Evolutionary conservation across 495 filamentous ascomycete species (phyloP), one percentile per base, ranked within the genome.

Genomic region (Penicillium argentinense): DNA sequence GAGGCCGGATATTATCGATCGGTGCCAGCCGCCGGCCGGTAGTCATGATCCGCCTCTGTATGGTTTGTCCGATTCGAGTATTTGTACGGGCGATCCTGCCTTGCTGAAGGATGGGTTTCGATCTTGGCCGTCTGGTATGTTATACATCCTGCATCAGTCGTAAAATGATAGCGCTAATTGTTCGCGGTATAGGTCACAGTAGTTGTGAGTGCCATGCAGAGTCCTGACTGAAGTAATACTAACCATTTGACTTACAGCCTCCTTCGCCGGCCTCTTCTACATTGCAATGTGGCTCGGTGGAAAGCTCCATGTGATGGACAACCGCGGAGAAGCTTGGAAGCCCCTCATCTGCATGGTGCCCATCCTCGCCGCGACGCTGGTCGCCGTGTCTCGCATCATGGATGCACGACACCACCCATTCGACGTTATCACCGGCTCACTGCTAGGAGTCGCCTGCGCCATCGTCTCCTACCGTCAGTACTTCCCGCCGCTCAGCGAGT

Each of bases 391-490:
- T 24, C 76, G 79, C 18, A 81, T 81, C 39, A 81, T 89, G 75
- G 90, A 96, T 59, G 89, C 86, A 57, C 78, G 89, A 7, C 90
- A 96, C 54, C 89, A 95, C 67, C 87, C 85, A 9, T 95, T 96
- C 66, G 90, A 96, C 48, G 90, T 95, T 32, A 73, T 96, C 17
- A 87, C 85, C 19, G 89, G 89, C 5, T 84, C 78, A 16, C 57
- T 86, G 2, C 80, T 91, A 34, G 87, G 87, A 3, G 54, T 74
- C 14, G 40, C 62, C 32, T 69, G 70, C 41, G 78, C 75, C 34
- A 72, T 60, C 42, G 55, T 73, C 40, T 63, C 77, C 9, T 81
- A 80, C 49, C 73, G 66, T 33, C 78, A 80, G 57, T 81, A 81
- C 50, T 80, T 79, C 53, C 82, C 82, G 9, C 62, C 81, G 2